These are phyloP conservation scores for Paraglomus brasilianum DNA, from an alignment of 192 early-diverging fungal species.

Conservation along the genomic window DNA sequence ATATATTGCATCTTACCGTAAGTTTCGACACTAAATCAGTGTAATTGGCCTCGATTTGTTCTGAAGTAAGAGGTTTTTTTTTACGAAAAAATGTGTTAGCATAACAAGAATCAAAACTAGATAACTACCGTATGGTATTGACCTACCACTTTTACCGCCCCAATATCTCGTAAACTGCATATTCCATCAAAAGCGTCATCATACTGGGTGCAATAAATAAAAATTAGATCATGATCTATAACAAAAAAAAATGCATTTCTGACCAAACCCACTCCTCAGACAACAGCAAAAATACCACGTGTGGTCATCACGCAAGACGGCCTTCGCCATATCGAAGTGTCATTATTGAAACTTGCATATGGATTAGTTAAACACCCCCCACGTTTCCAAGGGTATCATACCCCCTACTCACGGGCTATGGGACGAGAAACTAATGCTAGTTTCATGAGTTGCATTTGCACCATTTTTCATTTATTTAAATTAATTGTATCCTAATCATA, in stretches of 20 bases:
- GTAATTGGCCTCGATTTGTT: no score
- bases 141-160: neutral
- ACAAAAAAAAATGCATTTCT: no score
- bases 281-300: neutral
- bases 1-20: no score
- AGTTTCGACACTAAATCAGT: no score
- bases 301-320: neutral
- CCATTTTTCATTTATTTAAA: neutral
- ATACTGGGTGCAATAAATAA: neutral
- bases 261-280: neutral
- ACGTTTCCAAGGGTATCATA: neutral
- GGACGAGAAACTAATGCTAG: neutral
- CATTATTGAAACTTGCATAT: slow-evolving; percentile 2
- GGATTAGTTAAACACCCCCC: neutral
- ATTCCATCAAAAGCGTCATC: neutral
- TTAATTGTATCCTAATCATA: neutral
- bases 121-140: no score
- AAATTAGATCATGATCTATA: slow-evolving; percentile 8
- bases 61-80: no score
- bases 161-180: slow-evolving; percentile 18
- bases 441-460: neutral
- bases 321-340: neutral
- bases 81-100: no score
- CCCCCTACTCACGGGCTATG: slow-evolving; percentile 2
- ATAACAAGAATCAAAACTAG: no score